Base-by-base conservation (phyloP, 176 grass and related monocot species). In the Oryza punctata region DNA sequence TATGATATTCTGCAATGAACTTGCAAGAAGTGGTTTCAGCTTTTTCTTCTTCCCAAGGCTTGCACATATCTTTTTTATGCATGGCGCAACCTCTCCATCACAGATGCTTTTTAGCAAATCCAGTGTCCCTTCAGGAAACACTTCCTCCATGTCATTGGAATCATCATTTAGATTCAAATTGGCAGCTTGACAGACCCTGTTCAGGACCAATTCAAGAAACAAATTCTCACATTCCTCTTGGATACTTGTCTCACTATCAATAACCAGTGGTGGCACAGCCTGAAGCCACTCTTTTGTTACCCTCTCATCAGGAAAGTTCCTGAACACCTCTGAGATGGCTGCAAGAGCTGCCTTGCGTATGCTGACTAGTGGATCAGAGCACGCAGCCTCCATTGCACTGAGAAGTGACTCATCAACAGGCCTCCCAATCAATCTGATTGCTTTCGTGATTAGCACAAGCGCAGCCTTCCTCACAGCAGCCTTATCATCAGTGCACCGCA, bases 1-100 rank as follows among this genome's bases (percentile, higher is more conserved):
- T 74, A 98, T 93, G 26, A 95, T 86, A 25, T 89, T 93, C 82
- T 98, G 91, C 85, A 98, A 88, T 41, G 96, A 94, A 77, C 57
- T 95, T 74, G 89, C 85, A 77, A 95, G 85, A 9, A 83, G 82
- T 65, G 77, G 69, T 82, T 86, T 98, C n/a, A 98, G 79, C 67
- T 78, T 95, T 93, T 93, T 95, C 91, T 98, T 98, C 91, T 83
- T 98, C 33, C 96, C 96, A 76, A 98, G 92, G 87, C 88, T 95
- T 70, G 88, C 81, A 79, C 92, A 93, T 88, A 98, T 95, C 81
- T 86, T 98, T 59, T 81, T 94, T 52, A 98, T 82, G 73, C 91
- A 98, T 14, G 87, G 90, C 54, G 80, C 88, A 41, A 95, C 82
- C 73, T 95, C 96, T 65, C 89, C 93, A 67, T 95, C 86, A 83